Base-by-base conservation (phyloP, 768 basidiomycete species). In the Peribolospora kevripleyi region DNA sequence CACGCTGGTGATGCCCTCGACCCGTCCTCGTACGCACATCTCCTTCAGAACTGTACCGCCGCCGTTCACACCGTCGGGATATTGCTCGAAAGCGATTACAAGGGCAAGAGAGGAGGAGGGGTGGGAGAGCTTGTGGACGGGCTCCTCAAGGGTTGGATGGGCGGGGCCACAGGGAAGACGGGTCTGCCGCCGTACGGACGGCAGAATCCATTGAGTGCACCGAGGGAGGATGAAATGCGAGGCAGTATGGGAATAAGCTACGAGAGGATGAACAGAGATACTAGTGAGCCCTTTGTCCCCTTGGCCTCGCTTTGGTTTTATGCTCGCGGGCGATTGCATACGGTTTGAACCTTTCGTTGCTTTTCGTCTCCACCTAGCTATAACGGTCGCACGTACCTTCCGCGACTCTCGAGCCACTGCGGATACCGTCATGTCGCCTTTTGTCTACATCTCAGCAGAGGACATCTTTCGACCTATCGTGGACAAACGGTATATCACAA, bases 41-140 rank as follows among this genome's bases (percentile, higher is more conserved):
- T 88, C 25, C 72, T 95, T 50, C 72, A 77, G 0, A 68, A 71
- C 36, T 76, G 74, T 37, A 75, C 75, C 36, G 85, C 81, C 1
- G 81, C 97, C 39, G 86, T 98, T 43, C 88, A 95, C 66, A 91
- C 93, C 1, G 73, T 97, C 14, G 93, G 93, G 48, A 84, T 81
- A 7, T 76, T 98, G 51, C 71, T 97, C 41, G 85, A 90, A 64
- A 77, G 79, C 61, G 71, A 68, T 48, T 98, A 98, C 72, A 98
- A 98, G 68, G 65, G 71, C 43, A 75, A 78, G 7, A 71, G 66
- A 8, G 51, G 56, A 4, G 13, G 40, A 48, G 25, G 50, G 42
- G 11, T 9, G 51, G 36, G 39, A 53, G 13, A 55, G 46, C 40
- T 3, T 38, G 37, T 2, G 9, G 42, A 6, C 39, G 50, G 9